These are phyloP conservation scores for Allodekkera sacchari DNA, from an alignment of 805 yeast genomes.

Conservation along the genomic window DNA sequence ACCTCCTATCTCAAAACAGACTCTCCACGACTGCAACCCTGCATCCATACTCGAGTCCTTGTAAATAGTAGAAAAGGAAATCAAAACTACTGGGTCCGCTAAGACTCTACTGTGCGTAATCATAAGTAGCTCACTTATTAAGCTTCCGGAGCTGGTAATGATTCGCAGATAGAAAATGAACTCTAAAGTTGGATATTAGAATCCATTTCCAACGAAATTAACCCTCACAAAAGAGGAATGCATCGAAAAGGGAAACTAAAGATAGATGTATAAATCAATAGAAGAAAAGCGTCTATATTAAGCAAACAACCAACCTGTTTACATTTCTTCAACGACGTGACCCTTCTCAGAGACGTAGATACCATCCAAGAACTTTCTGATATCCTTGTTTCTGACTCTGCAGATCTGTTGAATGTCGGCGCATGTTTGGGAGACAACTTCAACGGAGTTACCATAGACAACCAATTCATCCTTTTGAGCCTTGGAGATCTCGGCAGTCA, in stretches of 20 bases:
- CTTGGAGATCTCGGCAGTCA: slow-evolving; percentile 70
- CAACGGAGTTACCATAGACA: slow-evolving; percentile 91
- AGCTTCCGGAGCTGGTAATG: slow-evolving; percentile 24
- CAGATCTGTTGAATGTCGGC: slow-evolving; percentile 98
- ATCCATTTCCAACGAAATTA: slow-evolving; percentile 1
- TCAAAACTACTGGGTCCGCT: slow-evolving; percentile 1
- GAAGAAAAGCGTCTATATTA: slow-evolving; percentile 1
- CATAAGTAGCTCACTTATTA: slow-evolving; percentile 25
- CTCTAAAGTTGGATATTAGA: slow-evolving; percentile 1
- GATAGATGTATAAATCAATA: slow-evolving; percentile 1
- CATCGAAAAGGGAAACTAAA: slow-evolving; percentile 1
- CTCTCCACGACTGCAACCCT: neutral
- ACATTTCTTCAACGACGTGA: slow-evolving; percentile 51
- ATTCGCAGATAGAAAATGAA: slow-evolving; percentile 17
- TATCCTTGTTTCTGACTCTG: slow-evolving; percentile 99
- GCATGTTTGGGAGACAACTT: slow-evolving; percentile 95
- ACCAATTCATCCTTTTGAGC: slow-evolving; percentile 91
- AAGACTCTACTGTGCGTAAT: slow-evolving; percentile 19
- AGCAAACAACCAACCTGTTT: no score
- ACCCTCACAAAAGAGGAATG: slow-evolving; percentile 3
- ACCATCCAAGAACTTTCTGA: slow-evolving; percentile 99
- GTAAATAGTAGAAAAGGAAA: neutral
- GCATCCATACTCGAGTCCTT: neutral
- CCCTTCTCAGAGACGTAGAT: slow-evolving; percentile 97
- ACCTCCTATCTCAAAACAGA: neutral